phyloP scores from a whole-genome alignment of 2,329 filamentous ascomycete genomes.

The Lecanosticta acicola region DNA sequence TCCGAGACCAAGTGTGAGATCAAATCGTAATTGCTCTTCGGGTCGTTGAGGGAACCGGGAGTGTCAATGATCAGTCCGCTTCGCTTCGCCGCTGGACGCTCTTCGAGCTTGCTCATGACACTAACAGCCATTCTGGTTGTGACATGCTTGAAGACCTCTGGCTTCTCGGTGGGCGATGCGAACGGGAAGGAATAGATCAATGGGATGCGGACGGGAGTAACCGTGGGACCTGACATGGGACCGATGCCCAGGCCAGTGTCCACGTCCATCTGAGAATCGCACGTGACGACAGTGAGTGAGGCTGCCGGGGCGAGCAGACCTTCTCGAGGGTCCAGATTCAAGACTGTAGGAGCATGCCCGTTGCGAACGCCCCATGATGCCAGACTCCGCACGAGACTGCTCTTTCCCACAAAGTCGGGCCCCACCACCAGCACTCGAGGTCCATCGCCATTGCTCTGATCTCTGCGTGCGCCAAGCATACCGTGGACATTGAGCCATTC shows the following conservation, averaged over 20 bases:
- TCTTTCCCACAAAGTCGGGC: constrained; percentile 69
- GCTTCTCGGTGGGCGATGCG: constrained; percentile 65
- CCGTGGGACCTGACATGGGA: constrained; percentile 82
- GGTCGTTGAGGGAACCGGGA: constrained; percentile 61
- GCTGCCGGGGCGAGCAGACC: constrained; percentile 55
- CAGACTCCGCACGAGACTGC: constrained; percentile 46
- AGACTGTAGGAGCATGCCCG: constrained; percentile 70
- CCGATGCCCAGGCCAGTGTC: constrained; percentile 79
- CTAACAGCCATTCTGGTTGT: constrained; percentile 72
- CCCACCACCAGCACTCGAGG: constrained; percentile 84
- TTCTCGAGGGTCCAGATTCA: constrained; percentile 80
- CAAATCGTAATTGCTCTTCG: constrained; percentile 63
- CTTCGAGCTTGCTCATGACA: constrained; percentile 68
- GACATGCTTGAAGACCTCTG: constrained; percentile 64
- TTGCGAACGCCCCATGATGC: constrained; percentile 75
- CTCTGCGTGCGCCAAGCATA: constrained; percentile 68
- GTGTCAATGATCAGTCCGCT: constrained; percentile 84
- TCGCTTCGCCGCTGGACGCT: constrained; percentile 64
- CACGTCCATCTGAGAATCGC: constrained; percentile 80
- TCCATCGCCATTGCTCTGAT: constrained; percentile 36
- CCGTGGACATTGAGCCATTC: constrained; percentile 83
- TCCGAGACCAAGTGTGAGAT: constrained; percentile 73
- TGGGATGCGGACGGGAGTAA: constrained; percentile 84
- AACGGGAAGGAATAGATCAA: constrained; percentile 85
- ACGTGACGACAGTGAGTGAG: constrained; percentile 77